Conservation (phyloP, 1,284 basidiomycete genomes). For the Vanrija sp. region DNA sequence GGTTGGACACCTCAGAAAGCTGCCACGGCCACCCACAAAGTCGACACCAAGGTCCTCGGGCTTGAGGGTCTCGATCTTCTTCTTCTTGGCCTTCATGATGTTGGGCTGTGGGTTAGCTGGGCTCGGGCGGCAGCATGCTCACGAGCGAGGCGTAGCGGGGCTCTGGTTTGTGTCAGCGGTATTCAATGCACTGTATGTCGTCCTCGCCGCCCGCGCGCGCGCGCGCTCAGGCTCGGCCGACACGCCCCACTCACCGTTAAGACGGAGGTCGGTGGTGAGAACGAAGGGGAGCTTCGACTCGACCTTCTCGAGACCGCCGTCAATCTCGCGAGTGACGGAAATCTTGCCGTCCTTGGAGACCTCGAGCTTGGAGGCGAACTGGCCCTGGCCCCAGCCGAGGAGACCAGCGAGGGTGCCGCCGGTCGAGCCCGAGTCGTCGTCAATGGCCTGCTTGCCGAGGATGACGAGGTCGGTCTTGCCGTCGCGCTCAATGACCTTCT, state of each 20-base stretch:
- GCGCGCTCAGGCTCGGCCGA: constrained; percentile 2
- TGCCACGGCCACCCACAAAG: constrained; percentile 34
- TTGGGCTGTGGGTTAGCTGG: constrained; percentile 57
- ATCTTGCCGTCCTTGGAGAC: constrained; percentile 68
- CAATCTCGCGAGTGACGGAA: constrained; percentile 83
- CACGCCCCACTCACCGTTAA: constrained; percentile 56
- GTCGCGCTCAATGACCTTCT: constrained; percentile 65
- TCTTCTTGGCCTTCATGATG: constrained; percentile 99
- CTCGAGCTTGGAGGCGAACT: constrained; percentile 87
- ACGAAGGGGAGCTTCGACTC: constrained; percentile 77
- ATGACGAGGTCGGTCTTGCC: constrained; percentile 74
- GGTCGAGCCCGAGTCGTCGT: constrained; percentile 94
- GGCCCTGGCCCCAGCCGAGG: constrained; percentile 89
- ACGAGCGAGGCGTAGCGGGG: constrained; percentile 84
- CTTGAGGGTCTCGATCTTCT: constrained; percentile 81
- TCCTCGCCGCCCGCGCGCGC: not conserved
- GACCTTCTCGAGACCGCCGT: constrained; percentile 86
- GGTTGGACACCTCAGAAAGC: not conserved
- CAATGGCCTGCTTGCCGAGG: constrained; percentile 98
- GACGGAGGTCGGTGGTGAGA: constrained; percentile 81
- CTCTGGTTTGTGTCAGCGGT: constrained; percentile 55
- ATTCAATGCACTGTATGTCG: constrained; percentile 23
- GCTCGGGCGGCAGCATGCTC: not conserved
- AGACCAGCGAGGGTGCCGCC: constrained; percentile 97
- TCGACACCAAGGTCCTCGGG: constrained; percentile 69